These are phyloP conservation scores for Saturnispora hagleri DNA, from an alignment of 805 yeast genomes.

Conservation along the genomic window DNA sequence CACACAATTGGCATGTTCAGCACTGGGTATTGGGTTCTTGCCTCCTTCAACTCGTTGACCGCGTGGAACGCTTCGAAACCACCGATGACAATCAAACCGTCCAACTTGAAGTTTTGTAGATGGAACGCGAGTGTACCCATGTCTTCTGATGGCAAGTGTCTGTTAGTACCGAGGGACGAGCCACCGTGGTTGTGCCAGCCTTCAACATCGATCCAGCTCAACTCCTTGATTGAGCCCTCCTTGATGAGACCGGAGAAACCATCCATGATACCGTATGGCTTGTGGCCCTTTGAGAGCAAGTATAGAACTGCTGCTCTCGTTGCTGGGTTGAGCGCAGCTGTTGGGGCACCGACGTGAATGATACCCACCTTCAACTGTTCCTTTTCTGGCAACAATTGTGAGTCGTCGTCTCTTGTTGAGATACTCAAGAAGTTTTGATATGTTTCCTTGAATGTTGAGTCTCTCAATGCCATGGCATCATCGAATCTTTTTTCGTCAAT, in stretches of 20 bases:
- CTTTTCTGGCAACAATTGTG: constrained; percentile 47
- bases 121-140: constrained; percentile 88
- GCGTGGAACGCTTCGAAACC: constrained; percentile 96
- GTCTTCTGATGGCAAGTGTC: constrained; percentile 76
- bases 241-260: constrained; percentile 89
- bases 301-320: constrained; percentile 84
- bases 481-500: constrained; percentile 72
- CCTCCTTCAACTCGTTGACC: constrained; percentile 68
- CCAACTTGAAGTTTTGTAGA: constrained; percentile 79
- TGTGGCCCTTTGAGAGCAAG: constrained; percentile 85
- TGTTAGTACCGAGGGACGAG: constrained; percentile 93
- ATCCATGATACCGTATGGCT: constrained; percentile 81
- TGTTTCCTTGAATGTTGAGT: constrained; percentile 79
- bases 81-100: constrained; percentile 87
- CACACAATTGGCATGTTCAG: constrained; percentile 91
- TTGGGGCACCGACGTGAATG: constrained; percentile 93
- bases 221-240: constrained; percentile 70
- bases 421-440: constrained; percentile 63
- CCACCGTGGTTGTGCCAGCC: constrained; percentile 90
- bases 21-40: constrained; percentile 74
- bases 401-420: constrained; percentile 61
- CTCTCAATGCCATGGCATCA: constrained; percentile 79
- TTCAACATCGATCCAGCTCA: constrained; percentile 80
- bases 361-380: constrained; percentile 69
- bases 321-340: constrained; percentile 93